Conservation (phyloP, 1,284 basidiomycete genomes). For the Butyriboletus appendiculatus region DNA sequence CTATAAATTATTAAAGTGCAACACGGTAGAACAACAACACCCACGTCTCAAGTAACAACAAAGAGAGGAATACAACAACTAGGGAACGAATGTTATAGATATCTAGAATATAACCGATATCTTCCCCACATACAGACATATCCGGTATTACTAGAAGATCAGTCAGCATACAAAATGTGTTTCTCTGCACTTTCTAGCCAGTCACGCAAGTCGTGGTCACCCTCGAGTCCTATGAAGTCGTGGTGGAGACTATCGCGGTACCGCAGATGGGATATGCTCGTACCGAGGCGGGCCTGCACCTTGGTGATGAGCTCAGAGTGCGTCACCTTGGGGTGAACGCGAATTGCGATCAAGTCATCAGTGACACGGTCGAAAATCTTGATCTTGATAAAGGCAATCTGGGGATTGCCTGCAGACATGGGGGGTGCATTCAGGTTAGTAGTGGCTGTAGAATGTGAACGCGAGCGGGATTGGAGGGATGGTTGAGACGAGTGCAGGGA, state of each 20-base stretch:
- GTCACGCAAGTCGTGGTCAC: conserved; percentile 69
- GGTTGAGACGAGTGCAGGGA: conserved; percentile 53
- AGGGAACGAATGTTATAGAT: conserved; percentile 22
- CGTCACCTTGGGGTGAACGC: conserved; percentile 94
- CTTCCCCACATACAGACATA: conserved; percentile 8
- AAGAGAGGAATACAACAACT: conserved; percentile 9
- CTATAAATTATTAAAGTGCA: conserved; percentile 16
- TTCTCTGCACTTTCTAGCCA: conserved; percentile 90
- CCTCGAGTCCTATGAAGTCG: conserved; percentile 63
- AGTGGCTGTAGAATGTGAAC: conserved; percentile 54
- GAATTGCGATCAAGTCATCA: conserved; percentile 94
- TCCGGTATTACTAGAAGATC: conserved; percentile 18
- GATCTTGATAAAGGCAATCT: conserved; percentile 92
- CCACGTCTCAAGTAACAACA: conserved; percentile 5
- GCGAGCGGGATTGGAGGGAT: conserved; percentile 48
- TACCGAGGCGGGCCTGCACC: conserved; percentile 83
- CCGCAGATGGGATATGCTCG: conserved; percentile 67
- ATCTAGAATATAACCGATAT: conserved; percentile 29
- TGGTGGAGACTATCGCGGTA: conserved; percentile 75
- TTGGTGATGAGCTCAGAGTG: conserved; percentile 88
- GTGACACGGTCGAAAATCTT: conserved; percentile 94
- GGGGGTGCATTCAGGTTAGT: conserved; percentile 60
- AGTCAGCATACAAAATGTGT: conserved; percentile 86
- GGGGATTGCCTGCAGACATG: conserved; percentile 74
- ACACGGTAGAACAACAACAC: conserved; percentile 1